Base-by-base conservation (phyloP, 1,284 basidiomycete genomes). In the Sanghuangporus sanghuang region DNA sequence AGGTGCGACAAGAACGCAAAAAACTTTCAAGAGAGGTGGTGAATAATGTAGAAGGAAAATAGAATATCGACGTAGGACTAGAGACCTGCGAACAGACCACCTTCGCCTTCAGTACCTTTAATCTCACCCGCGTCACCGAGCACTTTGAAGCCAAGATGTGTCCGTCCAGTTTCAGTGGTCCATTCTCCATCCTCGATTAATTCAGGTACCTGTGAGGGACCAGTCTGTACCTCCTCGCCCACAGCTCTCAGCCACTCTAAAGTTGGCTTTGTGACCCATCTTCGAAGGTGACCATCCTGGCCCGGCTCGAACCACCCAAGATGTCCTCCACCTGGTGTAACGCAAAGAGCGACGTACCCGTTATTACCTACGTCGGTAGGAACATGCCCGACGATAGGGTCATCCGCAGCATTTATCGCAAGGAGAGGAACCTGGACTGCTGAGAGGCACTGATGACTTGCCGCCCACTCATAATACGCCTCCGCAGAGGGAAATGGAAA, bases 261-360 rank as follows among this genome's bases (percentile, higher is more conserved):
- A 4, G 90, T 86, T 9, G 92, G 92, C 67, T 80, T 77, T 16
- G 80, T 81, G 59, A 90, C 80, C 92, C 92, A 94, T 60, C 90
- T 77, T 64, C 80, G 79, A 14, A 85, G 74, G 40, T 80, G 78
- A 64, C 73, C 73, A 50, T 74, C 66, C 42, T 77, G 78, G 38
- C 77, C 77, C 53, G 82, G 76, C 69, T 90, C 86, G 72, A 96
- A 98, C 96, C 94, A 98, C 38, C 96, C 96, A 16, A 99, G 80
- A 77, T 99, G 96, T 0, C 97, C 97, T 1, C 97, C 96, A 16
- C 82, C 81, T 40, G 81, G 77, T 0, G 96, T 96, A 61, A 92
- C 76, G 12, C 82, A 89, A 71, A 92, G 83, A 9, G 87, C 82
- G 11, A 94, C 84, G 73, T 86, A 85, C 1, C 78, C 76, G 64